These are phyloP conservation scores for Blakeslea trispora DNA, from an alignment of 371 early-diverging fungal species.

Conservation along the genomic window DNA sequence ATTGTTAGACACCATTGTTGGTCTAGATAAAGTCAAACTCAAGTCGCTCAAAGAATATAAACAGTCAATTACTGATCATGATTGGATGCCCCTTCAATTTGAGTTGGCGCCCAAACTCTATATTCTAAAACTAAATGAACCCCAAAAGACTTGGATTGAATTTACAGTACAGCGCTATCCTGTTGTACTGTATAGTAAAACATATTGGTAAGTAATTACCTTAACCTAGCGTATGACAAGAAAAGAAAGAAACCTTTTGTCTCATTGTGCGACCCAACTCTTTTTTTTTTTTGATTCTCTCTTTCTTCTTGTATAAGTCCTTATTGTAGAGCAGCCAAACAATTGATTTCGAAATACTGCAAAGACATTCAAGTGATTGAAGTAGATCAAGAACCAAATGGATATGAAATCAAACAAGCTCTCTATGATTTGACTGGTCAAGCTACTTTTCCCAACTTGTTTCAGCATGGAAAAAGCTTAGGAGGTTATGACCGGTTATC, in stretches of 20 bases:
- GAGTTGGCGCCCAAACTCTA: conserved; percentile 32
- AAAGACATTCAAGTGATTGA: conserved; percentile 38
- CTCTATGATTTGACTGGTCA: conserved; percentile 35
- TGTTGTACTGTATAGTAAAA: conserved; percentile 62
- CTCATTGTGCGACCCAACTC: no score
- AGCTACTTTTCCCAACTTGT: conserved; percentile 50
- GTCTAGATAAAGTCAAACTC: conserved; percentile 28
- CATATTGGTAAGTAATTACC: conserved; percentile 52
- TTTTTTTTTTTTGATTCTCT: background rate
- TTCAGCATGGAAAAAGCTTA: conserved; percentile 41
- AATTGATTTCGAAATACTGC: conserved; percentile 46
- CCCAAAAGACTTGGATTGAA: conserved; percentile 40
- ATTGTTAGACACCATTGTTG: conserved; percentile 45
- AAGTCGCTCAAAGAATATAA: conserved; percentile 17
- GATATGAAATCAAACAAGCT: conserved; percentile 31
- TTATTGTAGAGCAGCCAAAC: conserved; percentile 58
- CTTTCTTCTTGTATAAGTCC: conserved; percentile 33
- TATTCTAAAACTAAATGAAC: conserved; percentile 32
- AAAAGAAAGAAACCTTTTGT: no score
- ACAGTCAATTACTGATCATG: conserved; percentile 3
- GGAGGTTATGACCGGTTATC: conserved; percentile 50
- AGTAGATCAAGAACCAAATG: conserved; percentile 38
- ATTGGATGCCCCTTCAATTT: conserved; percentile 22
- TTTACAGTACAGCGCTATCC: conserved; percentile 46
- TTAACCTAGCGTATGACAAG: conserved; percentile 4